These are phyloP conservation scores for Adenanthera pavonina DNA, from an alignment of 306 rosid genomes.

Conservation along the genomic window DNA sequence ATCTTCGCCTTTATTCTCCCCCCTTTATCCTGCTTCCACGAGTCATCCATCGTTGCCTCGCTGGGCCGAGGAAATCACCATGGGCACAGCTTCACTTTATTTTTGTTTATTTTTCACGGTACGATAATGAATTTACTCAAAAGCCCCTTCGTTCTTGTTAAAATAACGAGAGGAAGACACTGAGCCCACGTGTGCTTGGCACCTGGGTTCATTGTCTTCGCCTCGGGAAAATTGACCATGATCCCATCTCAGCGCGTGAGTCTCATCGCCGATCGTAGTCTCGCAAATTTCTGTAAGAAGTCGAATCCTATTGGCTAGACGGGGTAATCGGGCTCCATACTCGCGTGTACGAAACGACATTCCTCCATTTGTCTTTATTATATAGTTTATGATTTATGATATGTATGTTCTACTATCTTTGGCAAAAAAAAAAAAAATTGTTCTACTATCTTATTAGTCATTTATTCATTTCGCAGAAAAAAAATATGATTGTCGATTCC, in stretches of 20 bases:
- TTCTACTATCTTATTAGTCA: background rate
- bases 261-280: background rate
- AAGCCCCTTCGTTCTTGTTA: background rate
- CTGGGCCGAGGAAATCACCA: background rate
- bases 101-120: background rate
- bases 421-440: no score
- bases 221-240: background rate
- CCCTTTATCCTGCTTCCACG: background rate
- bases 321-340: background rate
- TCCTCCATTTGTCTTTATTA: slow-evolving; percentile 28
- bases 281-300: no score
- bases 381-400: no score
- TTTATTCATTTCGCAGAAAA: background rate
- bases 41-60: background rate
- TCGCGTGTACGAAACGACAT: slow-evolving; percentile 4
- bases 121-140: background rate
- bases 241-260: slow-evolving; percentile 1
- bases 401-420: no score
- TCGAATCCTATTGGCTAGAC: background rate
- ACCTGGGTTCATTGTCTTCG: background rate
- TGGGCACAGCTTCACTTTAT: background rate
- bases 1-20: background rate
- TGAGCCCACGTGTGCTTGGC: background rate
- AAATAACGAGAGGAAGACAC: background rate
- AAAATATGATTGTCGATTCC: background rate